Percentiles rank a stretch among this genome's conserved stretches.
Evolutionary conservation across 2,329 filamentous ascomycete species (phyloP).

Genomic region (Ophiostoma tasmaniense): DNA sequence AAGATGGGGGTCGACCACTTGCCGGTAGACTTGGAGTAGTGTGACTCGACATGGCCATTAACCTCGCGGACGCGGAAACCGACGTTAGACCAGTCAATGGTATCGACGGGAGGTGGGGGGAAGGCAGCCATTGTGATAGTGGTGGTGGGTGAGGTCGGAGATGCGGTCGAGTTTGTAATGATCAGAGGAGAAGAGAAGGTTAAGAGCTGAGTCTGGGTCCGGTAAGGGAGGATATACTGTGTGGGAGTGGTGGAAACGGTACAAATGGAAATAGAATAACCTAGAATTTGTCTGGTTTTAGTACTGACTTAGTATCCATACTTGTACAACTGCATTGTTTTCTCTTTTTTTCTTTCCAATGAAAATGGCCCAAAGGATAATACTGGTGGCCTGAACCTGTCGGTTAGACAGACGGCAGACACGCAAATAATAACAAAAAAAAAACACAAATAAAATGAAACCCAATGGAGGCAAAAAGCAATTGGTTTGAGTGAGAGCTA

Average conservation of each 20-base stretch:
- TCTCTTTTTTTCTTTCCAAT: not conserved
- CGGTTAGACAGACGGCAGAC: not conserved
- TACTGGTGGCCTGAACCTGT: not conserved
- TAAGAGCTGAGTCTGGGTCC: not conserved
- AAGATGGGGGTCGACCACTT: slow-evolving; percentile 73
- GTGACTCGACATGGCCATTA: slow-evolving; percentile 87
- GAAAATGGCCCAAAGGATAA: not conserved
- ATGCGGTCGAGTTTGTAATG: not conserved
- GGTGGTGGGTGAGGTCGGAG: not conserved
- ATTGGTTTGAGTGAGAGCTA: not conserved
- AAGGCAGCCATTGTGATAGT: slow-evolving; percentile 44
- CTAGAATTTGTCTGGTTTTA: not conserved
- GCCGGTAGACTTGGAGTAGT: slow-evolving; percentile 65
- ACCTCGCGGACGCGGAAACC: slow-evolving; percentile 88
- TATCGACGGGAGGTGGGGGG: slow-evolving; percentile 67
- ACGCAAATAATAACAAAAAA: not conserved
- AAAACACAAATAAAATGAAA: not conserved
- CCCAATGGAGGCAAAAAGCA: not conserved
- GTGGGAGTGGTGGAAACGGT: not conserved
- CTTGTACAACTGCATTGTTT: not conserved
- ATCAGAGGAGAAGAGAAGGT: not conserved
- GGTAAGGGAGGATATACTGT: not conserved
- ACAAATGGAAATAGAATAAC: not conserved
- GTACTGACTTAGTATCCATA: not conserved
- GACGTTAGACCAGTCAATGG: slow-evolving; percentile 88